Percentiles rank a stretch among this genome's conserved stretches.
These are phyloP conservation scores for Aristolochia californica DNA, from an alignment of 164 flowering plant species.

Conservation along the genomic window DNA sequence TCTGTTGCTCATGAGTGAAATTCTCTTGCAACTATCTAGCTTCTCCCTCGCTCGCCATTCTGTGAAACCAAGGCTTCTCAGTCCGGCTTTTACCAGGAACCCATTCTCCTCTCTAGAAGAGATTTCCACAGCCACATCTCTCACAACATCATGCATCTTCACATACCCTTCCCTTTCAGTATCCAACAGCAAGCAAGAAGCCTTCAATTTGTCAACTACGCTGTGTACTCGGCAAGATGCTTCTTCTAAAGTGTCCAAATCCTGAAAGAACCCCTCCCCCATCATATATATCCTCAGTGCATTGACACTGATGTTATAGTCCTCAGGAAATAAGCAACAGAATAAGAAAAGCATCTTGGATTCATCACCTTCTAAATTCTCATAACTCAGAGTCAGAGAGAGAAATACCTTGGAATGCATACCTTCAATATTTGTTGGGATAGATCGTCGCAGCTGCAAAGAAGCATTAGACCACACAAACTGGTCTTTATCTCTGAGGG, in stretches of 20 bases:
- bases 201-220: conserved; percentile 2
- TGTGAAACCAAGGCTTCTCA: not conserved
- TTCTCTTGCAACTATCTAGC: not conserved
- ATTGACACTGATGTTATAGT: not conserved
- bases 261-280: conserved; percentile 4
- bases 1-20: conserved; percentile 1
- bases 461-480: conserved; percentile 9
- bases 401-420: conserved; percentile 7
- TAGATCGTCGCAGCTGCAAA: conserved; percentile 3
- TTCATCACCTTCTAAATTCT: conserved; percentile 11
- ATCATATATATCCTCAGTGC: conserved; percentile 3
- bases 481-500: conserved; percentile 3
- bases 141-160: conserved; percentile 14
- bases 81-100: conserved; percentile 1
- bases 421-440: conserved; percentile 2
- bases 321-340: conserved; percentile 13
- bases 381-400: conserved; percentile 13
- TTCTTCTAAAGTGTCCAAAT: conserved; percentile 6
- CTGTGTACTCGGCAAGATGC: not conserved
- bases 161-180: not conserved
- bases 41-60: conserved; percentile 10
- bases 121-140: conserved; percentile 7
- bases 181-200: conserved; percentile 12
- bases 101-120: conserved; percentile 1
- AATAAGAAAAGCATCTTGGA: conserved; percentile 10